Evolutionary conservation across 2,329 filamentous ascomycete species (phyloP).

Genomic region (Aspergillus brunneoviolaceus): DNA sequence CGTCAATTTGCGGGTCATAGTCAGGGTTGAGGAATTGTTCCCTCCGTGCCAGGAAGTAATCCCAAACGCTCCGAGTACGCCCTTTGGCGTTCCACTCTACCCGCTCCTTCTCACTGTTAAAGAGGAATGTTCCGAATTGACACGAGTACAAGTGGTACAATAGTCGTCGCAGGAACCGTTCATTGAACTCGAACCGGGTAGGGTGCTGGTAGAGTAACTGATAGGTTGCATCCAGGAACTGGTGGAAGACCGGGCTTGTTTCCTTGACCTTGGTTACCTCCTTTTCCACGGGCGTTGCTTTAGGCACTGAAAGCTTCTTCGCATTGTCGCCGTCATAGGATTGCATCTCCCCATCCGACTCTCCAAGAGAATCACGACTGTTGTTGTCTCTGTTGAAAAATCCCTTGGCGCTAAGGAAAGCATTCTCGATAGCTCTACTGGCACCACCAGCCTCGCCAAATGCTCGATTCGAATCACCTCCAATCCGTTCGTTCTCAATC

Average conservation of each 20-base stretch:
- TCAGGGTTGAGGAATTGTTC: slow-evolving; percentile 79
- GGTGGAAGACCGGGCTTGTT: slow-evolving; percentile 93
- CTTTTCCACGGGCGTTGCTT: slow-evolving; percentile 50
- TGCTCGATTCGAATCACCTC: slow-evolving; percentile 50
- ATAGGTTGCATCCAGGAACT: slow-evolving; percentile 92
- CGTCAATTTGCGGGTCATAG: slow-evolving; percentile 74
- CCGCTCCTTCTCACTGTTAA: slow-evolving; percentile 90
- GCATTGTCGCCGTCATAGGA: slow-evolving; percentile 49
- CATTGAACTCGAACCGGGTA: slow-evolving; percentile 91
- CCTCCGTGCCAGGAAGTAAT: slow-evolving; percentile 82
- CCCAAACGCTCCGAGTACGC: slow-evolving; percentile 85
- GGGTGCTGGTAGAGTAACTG: slow-evolving; percentile 85
- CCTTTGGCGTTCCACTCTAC: slow-evolving; percentile 67
- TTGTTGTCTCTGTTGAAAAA: slow-evolving; percentile 81
- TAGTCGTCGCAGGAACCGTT: slow-evolving; percentile 83
- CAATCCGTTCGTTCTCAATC: slow-evolving; percentile 75
- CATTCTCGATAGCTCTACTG: slow-evolving; percentile 79
- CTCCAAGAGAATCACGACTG: slow-evolving; percentile 62
- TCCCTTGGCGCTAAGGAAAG: slow-evolving; percentile 77
- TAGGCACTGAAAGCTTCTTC: slow-evolving; percentile 39
- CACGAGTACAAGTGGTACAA: slow-evolving; percentile 94
- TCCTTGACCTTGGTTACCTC: slow-evolving; percentile 79
- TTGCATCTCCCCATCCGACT: slow-evolving; percentile 58
- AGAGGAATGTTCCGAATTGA: slow-evolving; percentile 95
- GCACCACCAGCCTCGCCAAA: slow-evolving; percentile 47